phyloP scores from a whole-genome alignment of 2,329 filamentous ascomycete genomes.

The Ascochyta koolunga region DNA sequence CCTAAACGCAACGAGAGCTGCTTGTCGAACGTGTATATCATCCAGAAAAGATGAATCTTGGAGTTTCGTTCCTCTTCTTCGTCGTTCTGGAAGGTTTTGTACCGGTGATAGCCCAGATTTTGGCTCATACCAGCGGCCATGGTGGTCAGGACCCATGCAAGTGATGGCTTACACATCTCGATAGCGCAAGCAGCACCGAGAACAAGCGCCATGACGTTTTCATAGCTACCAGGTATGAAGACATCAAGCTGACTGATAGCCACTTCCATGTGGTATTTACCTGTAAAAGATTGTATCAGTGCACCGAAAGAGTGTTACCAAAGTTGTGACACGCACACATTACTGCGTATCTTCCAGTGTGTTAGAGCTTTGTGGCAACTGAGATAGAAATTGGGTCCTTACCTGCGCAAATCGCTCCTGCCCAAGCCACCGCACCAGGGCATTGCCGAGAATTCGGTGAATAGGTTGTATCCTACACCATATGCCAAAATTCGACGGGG shows the following conservation, averaged over 20 bases:
- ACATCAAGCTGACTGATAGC: conserved; percentile 42
- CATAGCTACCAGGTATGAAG: conserved; percentile 41
- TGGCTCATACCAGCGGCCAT: conserved; percentile 42
- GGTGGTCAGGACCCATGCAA: conserved; percentile 42
- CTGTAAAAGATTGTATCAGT: not conserved
- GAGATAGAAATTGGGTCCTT: not conserved
- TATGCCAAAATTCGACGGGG: conserved; percentile 37
- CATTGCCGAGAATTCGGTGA: conserved; percentile 32
- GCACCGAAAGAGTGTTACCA: not conserved
- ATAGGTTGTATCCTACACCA: conserved; percentile 38
- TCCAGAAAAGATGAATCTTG: conserved; percentile 46
- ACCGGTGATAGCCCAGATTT: conserved; percentile 45
- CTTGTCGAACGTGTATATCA: conserved; percentile 49
- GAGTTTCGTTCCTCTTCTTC: conserved; percentile 31
- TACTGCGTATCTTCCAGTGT: conserved; percentile 4
- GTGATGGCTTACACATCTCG: conserved; percentile 45
- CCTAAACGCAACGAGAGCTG: conserved; percentile 47
- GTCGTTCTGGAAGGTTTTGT: conserved; percentile 44
- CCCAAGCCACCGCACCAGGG: conserved; percentile 17
- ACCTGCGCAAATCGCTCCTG: not conserved
- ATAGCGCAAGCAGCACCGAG: conserved; percentile 41
- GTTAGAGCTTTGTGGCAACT: not conserved
- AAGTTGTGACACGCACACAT: conserved; percentile 2
- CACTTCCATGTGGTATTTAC: conserved; percentile 54
- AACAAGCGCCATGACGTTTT: conserved; percentile 46